Evolutionary conservation across 2,329 filamentous ascomycete genomes (phyloP).

Genomic region (Aspergillus sp.): DNA sequence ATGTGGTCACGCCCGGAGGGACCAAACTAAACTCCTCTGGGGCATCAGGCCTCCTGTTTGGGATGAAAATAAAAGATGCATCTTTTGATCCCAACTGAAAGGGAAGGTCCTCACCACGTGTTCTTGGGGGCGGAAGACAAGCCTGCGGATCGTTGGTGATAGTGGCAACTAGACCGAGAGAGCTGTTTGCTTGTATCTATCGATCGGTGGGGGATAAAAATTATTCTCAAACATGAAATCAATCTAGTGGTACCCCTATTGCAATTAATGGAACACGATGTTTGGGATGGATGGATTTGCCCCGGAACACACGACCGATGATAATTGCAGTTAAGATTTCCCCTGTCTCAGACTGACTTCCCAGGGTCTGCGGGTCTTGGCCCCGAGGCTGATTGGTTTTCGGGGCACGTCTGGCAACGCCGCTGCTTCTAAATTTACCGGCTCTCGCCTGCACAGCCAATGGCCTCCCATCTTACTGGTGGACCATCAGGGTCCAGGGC

Average conservation of each 20-base stretch:
- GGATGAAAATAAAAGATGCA: too few species aligned
- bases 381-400: background rate
- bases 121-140: too few species aligned
- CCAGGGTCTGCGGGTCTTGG: background rate
- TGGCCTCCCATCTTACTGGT: background rate
- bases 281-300: background rate
- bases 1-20: background rate
- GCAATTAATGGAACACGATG: too few species aligned
- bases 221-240: too few species aligned
- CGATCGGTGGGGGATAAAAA: too few species aligned
- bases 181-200: too few species aligned
- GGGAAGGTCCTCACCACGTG: too few species aligned
- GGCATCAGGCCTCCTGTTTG: too few species aligned
- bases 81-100: too few species aligned
- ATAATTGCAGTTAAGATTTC: conserved; percentile 3
- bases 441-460: background rate
- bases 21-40: too few species aligned
- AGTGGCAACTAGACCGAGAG: too few species aligned
- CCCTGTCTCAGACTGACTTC: conserved; percentile 1
- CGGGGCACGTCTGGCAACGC: background rate
- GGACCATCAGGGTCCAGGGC: conserved; percentile 1
- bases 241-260: background rate
- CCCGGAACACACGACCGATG: background rate
- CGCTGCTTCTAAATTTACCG: background rate
- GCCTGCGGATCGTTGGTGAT: too few species aligned